Percentiles rank a stretch among this genome's conserved stretches.
phyloP scores from a whole-genome alignment of 176 grass and related monocot species.

The Triticum dicoccoides region DNA sequence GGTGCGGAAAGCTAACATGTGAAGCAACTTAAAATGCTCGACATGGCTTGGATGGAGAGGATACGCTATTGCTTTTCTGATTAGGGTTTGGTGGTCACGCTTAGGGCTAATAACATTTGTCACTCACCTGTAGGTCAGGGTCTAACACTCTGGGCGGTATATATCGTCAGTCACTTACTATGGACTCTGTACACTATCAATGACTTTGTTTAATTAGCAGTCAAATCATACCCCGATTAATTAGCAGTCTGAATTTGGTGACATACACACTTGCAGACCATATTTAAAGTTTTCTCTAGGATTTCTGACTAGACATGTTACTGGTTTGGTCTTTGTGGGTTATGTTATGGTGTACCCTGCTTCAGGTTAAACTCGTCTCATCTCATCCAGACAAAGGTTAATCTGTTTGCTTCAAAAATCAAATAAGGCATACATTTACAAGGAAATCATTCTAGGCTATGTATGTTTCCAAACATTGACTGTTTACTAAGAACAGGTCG shows the following conservation, averaged over 20 bases:
- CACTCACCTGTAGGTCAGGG: no score
- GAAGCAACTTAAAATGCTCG: background rate
- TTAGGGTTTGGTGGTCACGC: no score
- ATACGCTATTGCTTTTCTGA: background rate
- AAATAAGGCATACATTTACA: background rate
- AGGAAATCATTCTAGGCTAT: background rate
- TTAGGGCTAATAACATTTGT: no score
- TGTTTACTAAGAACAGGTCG: background rate
- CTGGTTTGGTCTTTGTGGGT: background rate
- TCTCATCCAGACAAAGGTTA: no score
- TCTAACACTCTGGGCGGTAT: no score
- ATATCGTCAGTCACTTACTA: no score
- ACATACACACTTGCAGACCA: background rate
- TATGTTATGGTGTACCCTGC: background rate
- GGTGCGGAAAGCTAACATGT: constrained; percentile 2
- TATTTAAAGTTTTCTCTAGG: background rate
- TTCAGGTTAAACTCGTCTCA: background rate
- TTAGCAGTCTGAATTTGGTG: no score
- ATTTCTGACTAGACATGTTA: background rate
- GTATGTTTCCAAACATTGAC: background rate
- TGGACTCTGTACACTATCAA: no score
- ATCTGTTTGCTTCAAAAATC: no score
- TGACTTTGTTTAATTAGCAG: no score
- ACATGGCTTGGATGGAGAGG: constrained; percentile 7
- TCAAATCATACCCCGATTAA: background rate